Evolutionary conservation across 805 yeast species (phyloP).

Genomic region (Nakazawaea laoshanensis): DNA sequence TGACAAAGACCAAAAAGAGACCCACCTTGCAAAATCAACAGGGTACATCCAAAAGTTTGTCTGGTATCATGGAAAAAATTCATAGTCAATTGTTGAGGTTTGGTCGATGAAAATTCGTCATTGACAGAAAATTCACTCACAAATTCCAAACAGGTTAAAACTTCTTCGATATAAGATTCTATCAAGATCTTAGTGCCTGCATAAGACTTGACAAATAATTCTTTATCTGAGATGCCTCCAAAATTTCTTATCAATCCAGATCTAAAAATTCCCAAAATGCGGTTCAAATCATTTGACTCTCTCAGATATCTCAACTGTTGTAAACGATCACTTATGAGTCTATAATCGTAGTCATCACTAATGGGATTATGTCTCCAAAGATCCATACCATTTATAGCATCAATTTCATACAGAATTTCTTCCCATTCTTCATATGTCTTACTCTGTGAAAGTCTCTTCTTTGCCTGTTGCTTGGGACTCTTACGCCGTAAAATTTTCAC

Average conservation of each 20-base stretch:
- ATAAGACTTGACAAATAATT: slow-evolving; percentile 72
- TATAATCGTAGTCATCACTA: slow-evolving; percentile 75
- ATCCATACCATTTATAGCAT: slow-evolving; percentile 43
- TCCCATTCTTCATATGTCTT: slow-evolving; percentile 68
- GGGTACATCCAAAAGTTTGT: slow-evolving; percentile 86
- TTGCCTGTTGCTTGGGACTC: slow-evolving; percentile 37
- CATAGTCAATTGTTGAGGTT: slow-evolving; percentile 48
- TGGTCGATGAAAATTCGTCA: slow-evolving; percentile 27
- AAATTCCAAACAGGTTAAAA: slow-evolving; percentile 56
- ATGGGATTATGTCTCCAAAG: slow-evolving; percentile 79
- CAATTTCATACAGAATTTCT: slow-evolving; percentile 37
- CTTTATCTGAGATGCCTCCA: slow-evolving; percentile 80
- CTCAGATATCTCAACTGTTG: slow-evolving; percentile 56
- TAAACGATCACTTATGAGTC: slow-evolving; percentile 68
- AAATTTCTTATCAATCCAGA: slow-evolving; percentile 84
- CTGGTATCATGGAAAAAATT: slow-evolving; percentile 82
- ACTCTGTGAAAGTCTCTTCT: slow-evolving; percentile 41
- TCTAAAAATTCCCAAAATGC: slow-evolving; percentile 58
- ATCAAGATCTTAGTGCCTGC: slow-evolving; percentile 85
- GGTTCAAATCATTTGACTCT: slow-evolving; percentile 43
- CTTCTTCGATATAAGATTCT: slow-evolving; percentile 79
- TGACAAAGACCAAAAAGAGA: slow-evolving; percentile 92
- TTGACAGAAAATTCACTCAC: slow-evolving; percentile 33
- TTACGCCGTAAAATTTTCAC: slow-evolving; percentile 26
- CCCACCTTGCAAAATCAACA: slow-evolving; percentile 89